Percentiles rank a stretch among this genome's conserved stretches.
These are phyloP conservation scores for Phytophthora podocarpi DNA, from an alignment of 352 stramenopile genomes.

Conservation along the genomic window DNA sequence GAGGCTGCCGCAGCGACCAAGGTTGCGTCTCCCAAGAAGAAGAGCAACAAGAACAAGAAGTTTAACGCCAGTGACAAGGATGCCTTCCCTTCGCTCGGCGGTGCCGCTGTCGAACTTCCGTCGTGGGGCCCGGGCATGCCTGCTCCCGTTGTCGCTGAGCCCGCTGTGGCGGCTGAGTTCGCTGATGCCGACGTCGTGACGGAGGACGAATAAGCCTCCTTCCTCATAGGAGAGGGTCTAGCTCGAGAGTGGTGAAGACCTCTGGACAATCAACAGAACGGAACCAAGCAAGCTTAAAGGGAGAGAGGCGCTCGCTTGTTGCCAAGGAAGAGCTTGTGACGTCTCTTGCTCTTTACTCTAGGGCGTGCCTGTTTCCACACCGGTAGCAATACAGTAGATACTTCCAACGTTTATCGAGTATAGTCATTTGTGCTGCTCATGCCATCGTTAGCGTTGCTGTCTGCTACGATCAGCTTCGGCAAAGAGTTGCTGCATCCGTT, in stretches of 20 bases:
- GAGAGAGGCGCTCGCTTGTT: slow-evolving; percentile 15
- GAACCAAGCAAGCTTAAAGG: slow-evolving; percentile 31
- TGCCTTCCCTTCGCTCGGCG: slow-evolving; percentile 83
- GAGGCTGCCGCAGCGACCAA: slow-evolving; percentile 29
- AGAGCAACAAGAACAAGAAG: slow-evolving; percentile 83
- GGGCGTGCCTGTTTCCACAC: slow-evolving; percentile 33
- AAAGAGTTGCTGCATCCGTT: slow-evolving; percentile 79
- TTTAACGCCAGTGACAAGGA: slow-evolving; percentile 81
- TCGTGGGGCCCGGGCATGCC: slow-evolving; percentile 72
- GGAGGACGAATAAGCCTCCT: slow-evolving; percentile 43
- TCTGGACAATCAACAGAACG: slow-evolving; percentile 30
- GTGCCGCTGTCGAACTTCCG: slow-evolving; percentile 43
- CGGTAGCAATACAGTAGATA: slow-evolving; percentile 53
- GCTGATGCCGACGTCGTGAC: slow-evolving; percentile 46
- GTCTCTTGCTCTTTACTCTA: slow-evolving; percentile 27
- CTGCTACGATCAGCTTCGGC: slow-evolving; percentile 50
- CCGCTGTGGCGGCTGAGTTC: slow-evolving; percentile 45
- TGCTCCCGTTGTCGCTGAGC: slow-evolving; percentile 37
- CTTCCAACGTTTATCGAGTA: slow-evolving; percentile 32
- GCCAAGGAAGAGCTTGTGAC: slow-evolving; percentile 26
- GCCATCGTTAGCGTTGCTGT: slow-evolving; percentile 8
- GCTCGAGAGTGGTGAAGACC: slow-evolving; percentile 10
- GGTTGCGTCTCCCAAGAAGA: slow-evolving; percentile 61
- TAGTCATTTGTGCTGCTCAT: slow-evolving; percentile 7
- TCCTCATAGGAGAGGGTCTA: slow-evolving; percentile 17